Conservation (phyloP, 1,139 yeast species). For the Geotrichum cucujoidarum region DNA sequence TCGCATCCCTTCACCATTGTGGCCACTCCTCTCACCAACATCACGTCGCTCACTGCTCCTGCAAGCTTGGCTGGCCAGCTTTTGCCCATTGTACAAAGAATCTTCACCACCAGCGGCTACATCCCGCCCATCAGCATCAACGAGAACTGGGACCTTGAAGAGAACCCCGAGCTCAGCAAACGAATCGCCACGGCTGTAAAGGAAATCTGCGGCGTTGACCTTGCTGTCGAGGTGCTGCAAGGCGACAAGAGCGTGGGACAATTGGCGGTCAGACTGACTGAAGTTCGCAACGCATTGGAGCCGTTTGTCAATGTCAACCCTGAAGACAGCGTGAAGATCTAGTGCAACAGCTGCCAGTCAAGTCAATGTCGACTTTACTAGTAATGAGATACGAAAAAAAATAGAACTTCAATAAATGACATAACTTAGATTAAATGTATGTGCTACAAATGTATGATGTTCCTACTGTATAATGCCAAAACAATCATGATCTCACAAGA, state of each 20-base stretch:
- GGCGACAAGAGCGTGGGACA: constrained; percentile 31
- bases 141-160: constrained; percentile 30
- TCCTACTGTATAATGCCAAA: too few relatives aligned
- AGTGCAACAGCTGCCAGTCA: too few relatives aligned
- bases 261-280: constrained; percentile 31
- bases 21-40: constrained; percentile 30
- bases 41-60: constrained; percentile 4
- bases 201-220: constrained; percentile 33
- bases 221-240: constrained; percentile 34
- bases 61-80: constrained; percentile 31
- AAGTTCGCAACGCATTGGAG: constrained; percentile 31
- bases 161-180: constrained; percentile 27
- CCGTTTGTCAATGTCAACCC: constrained; percentile 31
- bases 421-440: too few relatives aligned
- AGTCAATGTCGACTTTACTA: too few relatives aligned
- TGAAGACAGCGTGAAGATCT: too few relatives aligned
- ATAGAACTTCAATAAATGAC: too few relatives aligned
- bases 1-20: constrained; percentile 69
- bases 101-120: constrained; percentile 24
- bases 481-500: too few relatives aligned
- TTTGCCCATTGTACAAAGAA: constrained; percentile 28
- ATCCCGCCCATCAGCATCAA: constrained; percentile 26
- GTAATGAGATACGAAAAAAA: neutral
- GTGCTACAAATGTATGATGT: too few relatives aligned
- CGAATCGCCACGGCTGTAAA: constrained; percentile 33